phyloP scores from a whole-genome alignment of 768 basidiomycete species.

The Crucibulum laeve region DNA sequence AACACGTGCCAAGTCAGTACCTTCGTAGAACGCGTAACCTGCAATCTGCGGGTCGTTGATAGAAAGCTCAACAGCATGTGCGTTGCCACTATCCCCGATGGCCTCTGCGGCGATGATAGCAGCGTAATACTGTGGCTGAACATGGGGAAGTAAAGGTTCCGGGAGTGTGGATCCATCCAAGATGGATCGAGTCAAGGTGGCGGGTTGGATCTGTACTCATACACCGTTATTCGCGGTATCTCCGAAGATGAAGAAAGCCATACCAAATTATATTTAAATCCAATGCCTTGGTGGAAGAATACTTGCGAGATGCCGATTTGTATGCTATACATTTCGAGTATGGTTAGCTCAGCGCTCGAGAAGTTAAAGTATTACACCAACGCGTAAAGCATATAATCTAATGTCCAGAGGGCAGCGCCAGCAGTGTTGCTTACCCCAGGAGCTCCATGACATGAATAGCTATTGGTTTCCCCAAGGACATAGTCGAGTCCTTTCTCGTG shows the following conservation, averaged over 20 bases:
- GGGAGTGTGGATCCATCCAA: conserved; percentile 48
- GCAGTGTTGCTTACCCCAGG: conserved; percentile 63
- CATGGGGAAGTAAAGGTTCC: conserved; percentile 48
- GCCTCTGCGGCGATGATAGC: conserved; percentile 58
- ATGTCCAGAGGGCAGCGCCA: conserved; percentile 65
- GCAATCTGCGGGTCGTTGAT: conserved; percentile 43
- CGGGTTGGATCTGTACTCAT: conserved; percentile 55
- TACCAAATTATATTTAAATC: conserved; percentile 69
- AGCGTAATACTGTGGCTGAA: conserved; percentile 66
- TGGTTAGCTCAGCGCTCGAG: neutral
- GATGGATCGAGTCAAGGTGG: conserved; percentile 51
- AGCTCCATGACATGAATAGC: conserved; percentile 42
- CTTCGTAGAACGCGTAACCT: conserved; percentile 62
- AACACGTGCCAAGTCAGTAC: conserved; percentile 35
- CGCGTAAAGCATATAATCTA: conserved; percentile 63
- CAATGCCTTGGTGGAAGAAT: conserved; percentile 66
- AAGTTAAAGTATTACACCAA: conserved; percentile 13
- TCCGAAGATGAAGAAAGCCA: neutral
- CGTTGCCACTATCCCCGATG: conserved; percentile 40
- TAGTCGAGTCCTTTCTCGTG: conserved; percentile 44
- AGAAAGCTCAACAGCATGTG: conserved; percentile 41
- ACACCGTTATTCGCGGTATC: too few species aligned
- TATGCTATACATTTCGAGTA: conserved; percentile 20
- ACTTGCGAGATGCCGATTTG: conserved; percentile 49
- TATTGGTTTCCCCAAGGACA: conserved; percentile 62